Conservation (phyloP, 116 monocot genomes). For the Cymodocea nodosa region DNA sequence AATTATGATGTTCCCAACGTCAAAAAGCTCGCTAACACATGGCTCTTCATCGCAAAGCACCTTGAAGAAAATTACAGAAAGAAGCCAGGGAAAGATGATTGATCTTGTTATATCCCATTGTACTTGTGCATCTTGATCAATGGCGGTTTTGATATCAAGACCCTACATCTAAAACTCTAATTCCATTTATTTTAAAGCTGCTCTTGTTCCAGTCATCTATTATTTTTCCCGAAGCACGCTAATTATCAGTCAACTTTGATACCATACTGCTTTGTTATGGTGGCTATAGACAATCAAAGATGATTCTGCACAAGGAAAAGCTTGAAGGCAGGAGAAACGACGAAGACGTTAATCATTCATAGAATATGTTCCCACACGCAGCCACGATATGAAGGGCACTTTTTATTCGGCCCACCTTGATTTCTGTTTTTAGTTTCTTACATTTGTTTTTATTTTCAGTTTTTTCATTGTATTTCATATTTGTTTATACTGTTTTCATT, state of each 20-base stretch:
- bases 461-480: too few species aligned
- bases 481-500: too few species aligned
- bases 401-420: too few species aligned
- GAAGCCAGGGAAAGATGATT: conserved; percentile 30
- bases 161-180: not conserved
- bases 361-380: too few species aligned
- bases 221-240: not conserved
- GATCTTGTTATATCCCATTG: not conserved
- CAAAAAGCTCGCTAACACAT: conserved; percentile 24
- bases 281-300: too few species aligned
- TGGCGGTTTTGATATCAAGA: not conserved
- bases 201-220: not conserved
- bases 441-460: too few species aligned
- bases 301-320: too few species aligned
- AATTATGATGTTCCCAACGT: conserved; percentile 57
- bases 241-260: not conserved
- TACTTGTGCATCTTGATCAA: not conserved
- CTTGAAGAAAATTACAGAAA: conserved; percentile 46
- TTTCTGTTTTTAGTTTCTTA: too few species aligned
- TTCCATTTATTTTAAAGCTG: not conserved
- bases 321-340: too few species aligned
- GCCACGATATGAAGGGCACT: too few species aligned
- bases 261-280: too few species aligned
- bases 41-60: conserved; percentile 30
- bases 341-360: too few species aligned